A percentile compares a stretch with the other conserved stretches of the same genome.
phyloP scores from a whole-genome alignment of 2,329 filamentous ascomycete genomes.

The Conoideocrella luteorostrata region DNA sequence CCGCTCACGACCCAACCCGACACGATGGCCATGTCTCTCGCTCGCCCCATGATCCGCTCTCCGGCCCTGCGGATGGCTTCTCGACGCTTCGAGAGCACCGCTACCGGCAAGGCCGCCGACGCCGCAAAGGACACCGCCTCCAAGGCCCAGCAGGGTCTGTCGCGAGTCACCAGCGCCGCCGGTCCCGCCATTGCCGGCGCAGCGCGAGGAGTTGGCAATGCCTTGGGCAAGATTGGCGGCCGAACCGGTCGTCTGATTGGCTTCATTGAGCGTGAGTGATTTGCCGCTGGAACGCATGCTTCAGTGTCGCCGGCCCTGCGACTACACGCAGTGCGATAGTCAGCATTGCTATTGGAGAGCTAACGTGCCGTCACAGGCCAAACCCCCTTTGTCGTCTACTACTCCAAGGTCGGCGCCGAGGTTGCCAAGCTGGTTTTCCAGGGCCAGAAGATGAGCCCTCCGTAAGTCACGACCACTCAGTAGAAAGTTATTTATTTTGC shows the following conservation, averaged over 20 bases:
- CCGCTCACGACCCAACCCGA: slow-evolving; percentile 7
- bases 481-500: too few relatives aligned
- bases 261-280: slow-evolving; percentile 81
- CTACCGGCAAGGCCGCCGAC: slow-evolving; percentile 33
- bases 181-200: slow-evolving; percentile 70
- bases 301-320: too few relatives aligned
- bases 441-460: slow-evolving; percentile 85
- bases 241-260: slow-evolving; percentile 71
- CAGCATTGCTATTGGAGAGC: too few relatives aligned
- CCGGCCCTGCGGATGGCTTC: slow-evolving; percentile 39
- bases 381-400: slow-evolving; percentile 84
- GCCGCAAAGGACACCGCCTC: slow-evolving; percentile 31
- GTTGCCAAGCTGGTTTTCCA: slow-evolving; percentile 81
- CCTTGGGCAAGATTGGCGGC: slow-evolving; percentile 73
- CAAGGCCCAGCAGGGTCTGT: slow-evolving; percentile 71
- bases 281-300: too few relatives aligned
- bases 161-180: slow-evolving; percentile 72
- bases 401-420: slow-evolving; percentile 83
- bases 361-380: slow-evolving; percentile 51
- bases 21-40: slow-evolving; percentile 28
- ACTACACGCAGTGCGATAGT: too few relatives aligned
- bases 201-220: slow-evolving; percentile 58
- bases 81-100: slow-evolving; percentile 56
- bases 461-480: slow-evolving; percentile 70
- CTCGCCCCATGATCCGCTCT: slow-evolving; percentile 40